Base-by-base conservation (phyloP, 2,329 filamentous ascomycete species). In the Ceratocystis diversiconidia region DNA sequence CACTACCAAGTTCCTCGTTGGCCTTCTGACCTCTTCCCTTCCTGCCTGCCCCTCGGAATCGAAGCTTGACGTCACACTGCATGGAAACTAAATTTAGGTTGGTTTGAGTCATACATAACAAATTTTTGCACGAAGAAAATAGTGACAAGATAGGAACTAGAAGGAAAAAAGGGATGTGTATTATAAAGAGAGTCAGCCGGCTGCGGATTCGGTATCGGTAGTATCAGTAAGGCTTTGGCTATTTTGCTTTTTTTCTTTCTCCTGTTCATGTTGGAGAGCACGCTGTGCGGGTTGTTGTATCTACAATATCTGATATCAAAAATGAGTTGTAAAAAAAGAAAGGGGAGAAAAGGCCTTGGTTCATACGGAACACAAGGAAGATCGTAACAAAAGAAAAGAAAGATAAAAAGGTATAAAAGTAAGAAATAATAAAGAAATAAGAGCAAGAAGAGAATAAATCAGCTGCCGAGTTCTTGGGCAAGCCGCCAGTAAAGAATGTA, bases 31-130 rank as follows among this genome's bases (percentile, higher is more conserved):
- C 55, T 30, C 55, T 41, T 41, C 36, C 12, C 36, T 41, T 15
- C 36, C 36, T 41, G 36, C 4, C 36, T 41, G 36, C 36, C 36
- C 55, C n/a, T 30, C 30, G 30, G 55, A 59, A 28, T 30, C 17
- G 25, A 30, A 52, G n/a, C 22, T 36, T 59, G 55, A 59, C 55
- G 55, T 59, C 55, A 59, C 55, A 36, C 55, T 59, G 55, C 55
- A 59, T 59, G 17, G 36, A 59, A 28, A 59, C 32, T 60, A 60
- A 41, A 44, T 41, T 61, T 61, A 43, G 59, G 41, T 41, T 41
- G 36, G 36, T 4, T 44, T 61, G 59, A 61, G 59, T 61, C 59
- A 61, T 61, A 61, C 32, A 41, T 19, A 17, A 52, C 22, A 52
- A 10, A 52, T 22, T 19, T 41, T 41, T 41, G 36, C 36, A 41